phyloP scores from a whole-genome alignment of 768 basidiomycete species.

The Suillus spraguei region DNA sequence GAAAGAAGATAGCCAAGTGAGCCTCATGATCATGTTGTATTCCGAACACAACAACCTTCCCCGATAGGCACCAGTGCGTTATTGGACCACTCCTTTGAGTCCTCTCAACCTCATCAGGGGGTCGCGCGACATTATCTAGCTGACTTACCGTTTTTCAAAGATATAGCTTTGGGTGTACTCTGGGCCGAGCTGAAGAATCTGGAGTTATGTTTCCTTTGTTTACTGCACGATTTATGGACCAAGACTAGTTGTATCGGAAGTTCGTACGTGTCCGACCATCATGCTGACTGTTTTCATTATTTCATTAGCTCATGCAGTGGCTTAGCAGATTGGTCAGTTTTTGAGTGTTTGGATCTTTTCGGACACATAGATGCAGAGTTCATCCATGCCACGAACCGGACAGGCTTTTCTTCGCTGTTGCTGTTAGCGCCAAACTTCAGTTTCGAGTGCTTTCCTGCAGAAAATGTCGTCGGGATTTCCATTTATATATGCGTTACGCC shows the following conservation, averaged over 20 bases:
- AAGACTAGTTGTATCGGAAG: not conserved
- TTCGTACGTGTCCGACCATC: not conserved
- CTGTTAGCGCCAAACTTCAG: not conserved
- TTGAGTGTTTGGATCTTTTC: not conserved
- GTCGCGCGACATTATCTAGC: not conserved
- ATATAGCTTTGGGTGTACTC: conserved; percentile 18
- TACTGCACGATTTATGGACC: not conserved
- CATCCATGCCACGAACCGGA: not conserved
- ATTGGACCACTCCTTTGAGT: too few species aligned
- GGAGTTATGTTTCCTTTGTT: conserved; percentile 18
- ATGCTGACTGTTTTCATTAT: not conserved
- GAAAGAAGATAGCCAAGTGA: too few species aligned
- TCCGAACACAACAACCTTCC: too few species aligned
- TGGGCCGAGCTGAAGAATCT: conserved; percentile 11
- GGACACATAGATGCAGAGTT: not conserved
- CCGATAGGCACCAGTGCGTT: too few species aligned
- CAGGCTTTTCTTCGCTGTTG: not conserved
- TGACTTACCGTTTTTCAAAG: conserved; percentile 18
- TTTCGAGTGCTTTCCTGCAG: not conserved
- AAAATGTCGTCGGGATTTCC: not conserved
- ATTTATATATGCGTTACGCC: not conserved
- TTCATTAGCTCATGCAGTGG: not conserved
- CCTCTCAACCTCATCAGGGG: not conserved
- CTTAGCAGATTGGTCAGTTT: not conserved
- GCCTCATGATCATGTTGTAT: too few species aligned